phyloP scores from a whole-genome alignment of 1,284 basidiomycete genomes.

The Cryptococcus maquisensis region DNA sequence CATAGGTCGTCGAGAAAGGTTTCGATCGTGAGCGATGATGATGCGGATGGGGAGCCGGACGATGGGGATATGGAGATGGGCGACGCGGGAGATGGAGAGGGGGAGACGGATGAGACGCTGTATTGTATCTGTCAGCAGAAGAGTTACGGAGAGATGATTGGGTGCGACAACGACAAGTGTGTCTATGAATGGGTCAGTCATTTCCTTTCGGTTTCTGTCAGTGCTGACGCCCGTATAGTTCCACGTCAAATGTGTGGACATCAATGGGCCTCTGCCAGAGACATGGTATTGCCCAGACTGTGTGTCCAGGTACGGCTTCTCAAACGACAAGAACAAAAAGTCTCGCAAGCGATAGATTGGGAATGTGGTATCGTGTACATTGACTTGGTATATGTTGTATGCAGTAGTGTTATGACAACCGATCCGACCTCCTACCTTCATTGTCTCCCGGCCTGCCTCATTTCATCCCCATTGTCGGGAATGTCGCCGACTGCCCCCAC shows the following conservation, averaged over 20 bases:
- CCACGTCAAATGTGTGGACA: slow-evolving; percentile 74
- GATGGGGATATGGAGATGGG: slow-evolving; percentile 26
- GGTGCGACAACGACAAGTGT: slow-evolving; percentile 85
- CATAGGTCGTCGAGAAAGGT: slow-evolving; percentile 4
- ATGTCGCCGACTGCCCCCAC: neutral
- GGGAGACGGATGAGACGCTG: slow-evolving; percentile 52
- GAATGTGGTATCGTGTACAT: too few relatives aligned
- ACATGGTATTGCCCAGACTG: slow-evolving; percentile 73
- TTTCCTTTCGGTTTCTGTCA: neutral
- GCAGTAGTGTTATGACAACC: too few relatives aligned
- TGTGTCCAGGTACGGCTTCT: slow-evolving; percentile 29
- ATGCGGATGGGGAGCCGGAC: slow-evolving; percentile 21
- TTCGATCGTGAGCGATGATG: slow-evolving; percentile 7
- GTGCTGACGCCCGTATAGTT: slow-evolving; percentile 56
- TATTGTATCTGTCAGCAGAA: slow-evolving; percentile 83
- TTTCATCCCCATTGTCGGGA: slow-evolving; percentile 1
- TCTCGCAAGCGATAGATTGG: neutral
- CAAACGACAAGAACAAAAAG: slow-evolving; percentile 31
- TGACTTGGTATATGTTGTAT: too few relatives aligned
- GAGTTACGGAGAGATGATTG: slow-evolving; percentile 87
- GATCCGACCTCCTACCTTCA: neutral
- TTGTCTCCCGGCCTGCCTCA: neutral
- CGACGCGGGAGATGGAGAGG: slow-evolving; percentile 22
- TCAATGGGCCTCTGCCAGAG: slow-evolving; percentile 65
- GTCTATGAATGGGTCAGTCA: slow-evolving; percentile 86